These are phyloP conservation scores for Claviceps digitariae DNA, from an alignment of 2,329 filamentous ascomycete species.

Conservation along the genomic window DNA sequence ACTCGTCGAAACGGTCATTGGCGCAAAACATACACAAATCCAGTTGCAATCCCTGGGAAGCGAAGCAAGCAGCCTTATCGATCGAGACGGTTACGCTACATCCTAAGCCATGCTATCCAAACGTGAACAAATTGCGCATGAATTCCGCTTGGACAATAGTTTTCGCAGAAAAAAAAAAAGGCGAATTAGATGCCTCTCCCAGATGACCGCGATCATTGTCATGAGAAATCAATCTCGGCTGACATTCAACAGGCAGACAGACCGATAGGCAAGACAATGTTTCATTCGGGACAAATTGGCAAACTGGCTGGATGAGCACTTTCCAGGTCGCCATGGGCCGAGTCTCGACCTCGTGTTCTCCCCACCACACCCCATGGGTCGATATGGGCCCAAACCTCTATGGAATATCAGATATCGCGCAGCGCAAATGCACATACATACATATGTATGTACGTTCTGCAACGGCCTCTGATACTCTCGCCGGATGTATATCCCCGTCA, in stretches of 20 bases:
- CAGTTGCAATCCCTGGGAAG: background rate
- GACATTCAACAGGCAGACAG: too few species aligned
- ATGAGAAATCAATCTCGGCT: too few species aligned
- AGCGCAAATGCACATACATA: slow-evolving; percentile 23
- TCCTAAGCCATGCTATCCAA: background rate
- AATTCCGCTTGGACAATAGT: too few species aligned
- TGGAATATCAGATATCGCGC: too few species aligned
- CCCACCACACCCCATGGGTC: background rate
- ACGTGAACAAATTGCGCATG: background rate
- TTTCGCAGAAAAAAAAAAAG: too few species aligned
- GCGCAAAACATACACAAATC: background rate
- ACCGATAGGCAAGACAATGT: too few species aligned
- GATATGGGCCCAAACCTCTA: background rate
- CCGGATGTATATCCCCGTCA: slow-evolving; percentile 38
- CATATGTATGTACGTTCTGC: slow-evolving; percentile 17
- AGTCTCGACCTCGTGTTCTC: background rate
- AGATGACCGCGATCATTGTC: too few species aligned
- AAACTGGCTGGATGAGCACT: too few species aligned
- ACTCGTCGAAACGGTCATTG: background rate
- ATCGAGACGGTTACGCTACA: too few species aligned
- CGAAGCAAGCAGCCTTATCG: background rate
- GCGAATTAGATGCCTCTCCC: too few species aligned
- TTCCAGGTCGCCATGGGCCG: too few species aligned
- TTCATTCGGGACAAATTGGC: too few species aligned
- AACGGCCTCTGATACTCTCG: slow-evolving; percentile 30